These are phyloP conservation scores for Venturia aucupariae DNA, from an alignment of 2,329 filamentous ascomycete genomes.

Conservation along the genomic window DNA sequence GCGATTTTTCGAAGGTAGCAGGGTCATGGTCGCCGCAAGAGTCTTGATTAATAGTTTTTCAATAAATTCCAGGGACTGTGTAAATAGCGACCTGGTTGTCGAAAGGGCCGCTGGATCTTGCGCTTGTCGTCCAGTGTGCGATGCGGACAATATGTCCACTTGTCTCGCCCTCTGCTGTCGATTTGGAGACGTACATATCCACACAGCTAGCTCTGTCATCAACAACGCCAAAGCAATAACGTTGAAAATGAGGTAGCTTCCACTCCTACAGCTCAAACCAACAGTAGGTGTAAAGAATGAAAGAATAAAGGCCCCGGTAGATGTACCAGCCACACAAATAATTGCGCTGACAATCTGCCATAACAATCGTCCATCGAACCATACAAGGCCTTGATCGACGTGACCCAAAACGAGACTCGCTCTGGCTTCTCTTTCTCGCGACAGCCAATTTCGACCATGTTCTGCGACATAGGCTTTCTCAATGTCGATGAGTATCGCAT, in stretches of 20 bases:
- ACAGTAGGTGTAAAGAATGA: slow-evolving; percentile 13
- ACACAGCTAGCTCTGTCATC: slow-evolving; percentile 7
- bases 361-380: slow-evolving; percentile 13
- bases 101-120: background rate
- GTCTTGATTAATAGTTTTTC: background rate
- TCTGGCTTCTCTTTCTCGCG: slow-evolving; percentile 7
- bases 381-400: slow-evolving; percentile 9
- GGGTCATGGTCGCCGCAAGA: background rate
- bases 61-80: background rate
- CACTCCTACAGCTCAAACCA: slow-evolving; percentile 10
- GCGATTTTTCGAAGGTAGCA: background rate
- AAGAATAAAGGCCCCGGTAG: slow-evolving; percentile 11
- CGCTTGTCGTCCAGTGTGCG: background rate
- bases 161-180: background rate
- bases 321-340: slow-evolving; percentile 7
- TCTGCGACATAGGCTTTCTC: slow-evolving; percentile 14
- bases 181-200: slow-evolving; percentile 1
- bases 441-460: slow-evolving; percentile 10
- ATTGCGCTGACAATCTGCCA: slow-evolving; percentile 9
- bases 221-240: slow-evolving; percentile 6
- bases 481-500: slow-evolving; percentile 13
- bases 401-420: slow-evolving; percentile 11
- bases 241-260: slow-evolving; percentile 10
- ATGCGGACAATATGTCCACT: background rate
- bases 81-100: background rate